Evolutionary conservation across 2,329 filamentous ascomycete genomes (phyloP).

Genomic region (Cladophialophora exuberans): DNA sequence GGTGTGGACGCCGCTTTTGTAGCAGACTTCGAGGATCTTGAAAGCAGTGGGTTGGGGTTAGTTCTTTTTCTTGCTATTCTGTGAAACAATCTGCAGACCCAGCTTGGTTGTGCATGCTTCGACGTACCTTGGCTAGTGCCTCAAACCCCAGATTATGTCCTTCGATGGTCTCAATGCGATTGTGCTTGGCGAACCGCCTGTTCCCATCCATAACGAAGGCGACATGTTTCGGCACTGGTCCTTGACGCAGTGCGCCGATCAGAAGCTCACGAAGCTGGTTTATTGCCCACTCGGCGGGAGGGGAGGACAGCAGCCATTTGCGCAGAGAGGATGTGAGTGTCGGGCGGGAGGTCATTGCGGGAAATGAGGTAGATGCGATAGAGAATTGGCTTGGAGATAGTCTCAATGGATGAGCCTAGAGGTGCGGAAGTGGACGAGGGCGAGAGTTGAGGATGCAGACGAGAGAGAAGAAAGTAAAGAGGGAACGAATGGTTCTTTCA

Average conservation of each 20-base stretch:
- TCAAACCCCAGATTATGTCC: constrained; percentile 96
- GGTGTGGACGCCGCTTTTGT: constrained; percentile 94
- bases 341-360: constrained; percentile 13
- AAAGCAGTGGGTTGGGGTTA: no score
- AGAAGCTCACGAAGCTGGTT: constrained; percentile 78
- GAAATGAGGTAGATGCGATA: not conserved
- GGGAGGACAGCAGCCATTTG: constrained; percentile 82
- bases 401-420: no score
- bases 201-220: constrained; percentile 99
- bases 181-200: constrained; percentile 83
- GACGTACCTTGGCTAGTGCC: constrained; percentile 75
- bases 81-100: no score
- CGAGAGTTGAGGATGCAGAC: no score
- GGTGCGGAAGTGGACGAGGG: no score
- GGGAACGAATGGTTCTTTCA: no score
- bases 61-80: no score
- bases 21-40: constrained; percentile 97
- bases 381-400: no score
- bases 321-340: constrained; percentile 45
- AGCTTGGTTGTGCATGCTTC: no score
- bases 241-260: constrained; percentile 85
- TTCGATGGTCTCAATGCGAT: constrained; percentile 94
- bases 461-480: no score
- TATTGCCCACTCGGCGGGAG: constrained; percentile 88
- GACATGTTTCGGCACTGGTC: constrained; percentile 89